Evolutionary conservation across 768 basidiomycete species (phyloP), one percentile per base, ranked within the genome.

Genomic region (Peribolospora kevripleyi): DNA sequence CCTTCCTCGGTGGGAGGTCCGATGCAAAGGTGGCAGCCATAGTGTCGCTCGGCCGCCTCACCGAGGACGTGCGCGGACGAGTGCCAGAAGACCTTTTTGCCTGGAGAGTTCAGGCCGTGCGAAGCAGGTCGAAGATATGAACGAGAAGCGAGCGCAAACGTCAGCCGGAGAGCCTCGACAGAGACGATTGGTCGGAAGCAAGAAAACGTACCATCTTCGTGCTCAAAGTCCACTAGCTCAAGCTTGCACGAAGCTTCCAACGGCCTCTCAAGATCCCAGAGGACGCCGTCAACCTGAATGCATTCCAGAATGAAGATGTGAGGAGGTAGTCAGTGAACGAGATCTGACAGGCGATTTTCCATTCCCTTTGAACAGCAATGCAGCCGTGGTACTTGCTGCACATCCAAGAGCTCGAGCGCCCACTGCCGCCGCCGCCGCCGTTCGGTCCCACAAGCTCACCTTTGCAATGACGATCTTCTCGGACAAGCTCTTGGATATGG

Each of bases 71-170:
- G 93, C 0, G 93, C 93, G 37, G 90, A 95, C 13, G 93, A 97
- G 67, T 97, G 93, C 93, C 93, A 98, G 73, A 97, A 98, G 6
- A 98, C 93, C 62, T 81, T 82, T 69, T 95, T 88, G 57, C 91
- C 88, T 80, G 68, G 53, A 50, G 61, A 61, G 60, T 67, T 60
- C 55, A 58, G 62, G 48, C 61, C 61, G 4, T 60, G 59, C 6
- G 62, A 63, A 52, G 25, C 25, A 25, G 25, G 25, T 25, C 25
- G 25, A 25, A 25, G 25, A 25, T 25, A 25, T 25, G 25, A 25
- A 25, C 25, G 25, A 25, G 25, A 25, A 25, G 25, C 25, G 25
- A 25, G 25, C 25, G 25, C 25, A 25, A 25, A 25, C 25, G 25
- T 25, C 25, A 25, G 25, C 25, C 25, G 25, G 25, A 25, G 25